Base-by-base conservation (phyloP, 1,284 basidiomycete species). In the Chalciporus sp. region DNA sequence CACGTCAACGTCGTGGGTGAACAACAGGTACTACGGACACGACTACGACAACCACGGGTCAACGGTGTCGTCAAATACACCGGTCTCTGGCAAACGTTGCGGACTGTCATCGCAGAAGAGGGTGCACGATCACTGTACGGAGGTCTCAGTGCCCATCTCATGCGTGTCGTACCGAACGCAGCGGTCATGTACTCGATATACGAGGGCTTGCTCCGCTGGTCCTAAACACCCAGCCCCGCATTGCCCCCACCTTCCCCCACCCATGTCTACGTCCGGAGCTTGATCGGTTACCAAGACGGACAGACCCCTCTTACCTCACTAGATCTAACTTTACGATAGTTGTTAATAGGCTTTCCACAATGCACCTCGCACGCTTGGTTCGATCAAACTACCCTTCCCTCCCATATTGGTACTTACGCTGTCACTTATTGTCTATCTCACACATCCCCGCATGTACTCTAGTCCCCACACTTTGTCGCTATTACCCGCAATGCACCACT, bases 161-260 rank as follows among this genome's bases (percentile, higher is more conserved):
- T 99, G 81, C 86, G 96, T 45, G 96, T 99, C 50, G 92, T 98
- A 1, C 96, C 96, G 4, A 99, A 99, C 63, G 96, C 96, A 0
- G 92, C 90, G 1, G 94, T 97, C 61, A 99, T 98, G 94, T 99
- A 90, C 74, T 86, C 83, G 55, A 90, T 92, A 67, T 92, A 92
- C 61, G 90, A 92, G 66, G 87, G 86, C 14, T 73, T 85, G 26
- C 74, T 92, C 29, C 77, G 83, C n/a, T 91, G 84, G 83, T 74
- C 74, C 17, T 58, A 33, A 60, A 12, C 26, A 51, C 31, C 12
- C 11, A 16, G 29, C 9, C 14, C 14, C 35, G n/a, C 20, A 37
- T 20, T 20, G 8, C 12, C 14, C 35, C 28, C 20, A 8, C 9
- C 35, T 19, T 31, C 40, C 20, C 29, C 33, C 8, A 37, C 14